Percentiles rank a stretch among this genome's conserved stretches.
Evolutionary conservation across 352 stramenopile genomes (phyloP).

Genomic region (Pythium monospermum): DNA sequence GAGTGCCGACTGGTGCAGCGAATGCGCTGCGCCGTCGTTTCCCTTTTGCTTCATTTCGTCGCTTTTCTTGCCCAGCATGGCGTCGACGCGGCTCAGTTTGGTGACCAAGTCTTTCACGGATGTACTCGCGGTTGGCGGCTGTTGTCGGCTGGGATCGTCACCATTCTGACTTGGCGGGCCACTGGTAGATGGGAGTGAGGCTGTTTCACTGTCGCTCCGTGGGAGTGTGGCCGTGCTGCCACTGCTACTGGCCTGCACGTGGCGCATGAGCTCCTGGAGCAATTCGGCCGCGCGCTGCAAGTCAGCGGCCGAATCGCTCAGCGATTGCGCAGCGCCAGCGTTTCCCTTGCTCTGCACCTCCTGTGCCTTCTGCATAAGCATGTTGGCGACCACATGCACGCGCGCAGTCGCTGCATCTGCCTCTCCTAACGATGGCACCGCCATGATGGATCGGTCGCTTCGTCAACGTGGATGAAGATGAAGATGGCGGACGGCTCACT

Average conservation of each 20-base stretch:
- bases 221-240: no score
- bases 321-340: constrained; percentile 33
- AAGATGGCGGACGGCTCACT: neutral
- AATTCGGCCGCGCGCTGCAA: constrained; percentile 48
- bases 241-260: constrained; percentile 22
- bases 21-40: constrained; percentile 45
- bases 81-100: constrained; percentile 38
- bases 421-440: constrained; percentile 21
- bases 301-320: constrained; percentile 46
- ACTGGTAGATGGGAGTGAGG: constrained; percentile 1
- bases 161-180: constrained; percentile 11
- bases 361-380: constrained; percentile 60
- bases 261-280: constrained; percentile 49
- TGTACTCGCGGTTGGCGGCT: constrained; percentile 1
- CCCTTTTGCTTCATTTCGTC: constrained; percentile 71
- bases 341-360: constrained; percentile 65
- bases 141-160: constrained; percentile 1
- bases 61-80: constrained; percentile 65
- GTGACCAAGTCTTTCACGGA: constrained; percentile 30
- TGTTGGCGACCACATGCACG: constrained; percentile 72
- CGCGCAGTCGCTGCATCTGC: constrained; percentile 53
- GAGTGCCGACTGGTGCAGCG: constrained; percentile 48
- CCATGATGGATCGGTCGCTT: constrained; percentile 5
- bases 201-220: constrained; percentile 22
- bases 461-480: neutral